Conservation (phyloP, 2,329 filamentous ascomycete species). For the Septoria linicola region DNA sequence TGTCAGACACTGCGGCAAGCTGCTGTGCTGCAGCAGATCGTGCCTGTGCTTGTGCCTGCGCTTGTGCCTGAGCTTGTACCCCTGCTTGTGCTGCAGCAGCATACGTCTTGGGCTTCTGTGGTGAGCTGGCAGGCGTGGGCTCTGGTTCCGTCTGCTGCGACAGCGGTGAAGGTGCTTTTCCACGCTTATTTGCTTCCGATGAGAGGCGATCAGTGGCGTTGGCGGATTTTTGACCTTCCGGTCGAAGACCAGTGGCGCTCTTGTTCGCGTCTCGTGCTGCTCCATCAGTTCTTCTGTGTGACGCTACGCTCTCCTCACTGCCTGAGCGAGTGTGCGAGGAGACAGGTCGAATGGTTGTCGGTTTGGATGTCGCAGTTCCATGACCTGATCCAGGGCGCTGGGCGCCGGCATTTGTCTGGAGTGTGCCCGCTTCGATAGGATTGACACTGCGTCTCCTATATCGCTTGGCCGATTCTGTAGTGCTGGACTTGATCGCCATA, state of each 20-base stretch:
- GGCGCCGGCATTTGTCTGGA: constrained; percentile 25
- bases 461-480: constrained; percentile 69
- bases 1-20: constrained; percentile 81
- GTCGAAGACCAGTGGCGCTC: constrained; percentile 17
- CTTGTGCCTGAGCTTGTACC: constrained; percentile 9
- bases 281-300: constrained; percentile 19
- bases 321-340: constrained; percentile 35
- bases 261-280: constrained; percentile 24
- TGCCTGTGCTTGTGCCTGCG: constrained; percentile 16
- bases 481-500: constrained; percentile 59
- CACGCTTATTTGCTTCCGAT: constrained; percentile 44
- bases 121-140: constrained; percentile 23
- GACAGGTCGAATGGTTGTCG: constrained; percentile 37
- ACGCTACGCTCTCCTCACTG: constrained; percentile 37
- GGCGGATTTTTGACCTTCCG: constrained; percentile 23
- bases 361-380: constrained; percentile 30
- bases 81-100: constrained; percentile 35
- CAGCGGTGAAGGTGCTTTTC: constrained; percentile 48
- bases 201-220: constrained; percentile 38
- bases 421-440: constrained; percentile 51
- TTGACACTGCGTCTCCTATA: constrained; percentile 82
- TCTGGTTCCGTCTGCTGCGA: constrained; percentile 45
- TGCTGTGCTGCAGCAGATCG: constrained; percentile 76
- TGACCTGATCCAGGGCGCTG: constrained; percentile 31
- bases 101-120: constrained; percentile 36